Percentiles rank a stretch among this genome's conserved stretches.
These are phyloP conservation scores for Pleurotus platypus DNA, from an alignment of 768 basidiomycete species.

Conservation along the genomic window DNA sequence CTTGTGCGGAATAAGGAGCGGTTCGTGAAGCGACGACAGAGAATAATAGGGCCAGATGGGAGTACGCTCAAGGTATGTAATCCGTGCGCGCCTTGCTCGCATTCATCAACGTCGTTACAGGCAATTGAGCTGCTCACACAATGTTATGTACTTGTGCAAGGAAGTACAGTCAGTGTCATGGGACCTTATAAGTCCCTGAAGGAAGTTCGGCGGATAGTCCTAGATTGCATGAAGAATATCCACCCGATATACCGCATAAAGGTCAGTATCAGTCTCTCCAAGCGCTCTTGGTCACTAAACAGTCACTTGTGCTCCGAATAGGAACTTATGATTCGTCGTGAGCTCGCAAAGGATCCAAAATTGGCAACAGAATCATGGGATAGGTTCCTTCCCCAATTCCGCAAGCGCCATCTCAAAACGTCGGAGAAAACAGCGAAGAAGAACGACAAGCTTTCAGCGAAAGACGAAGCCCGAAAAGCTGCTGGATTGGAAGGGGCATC, in stretches of 20 bases:
- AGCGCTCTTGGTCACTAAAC: conserved; percentile 5
- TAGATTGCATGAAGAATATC: conserved; percentile 99
- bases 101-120: conserved; percentile 32
- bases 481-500: conserved; percentile 58
- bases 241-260: conserved; percentile 99
- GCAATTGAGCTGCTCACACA: conserved; percentile 95
- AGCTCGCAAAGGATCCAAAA: conserved; percentile 97
- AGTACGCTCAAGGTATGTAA: conserved; percentile 87
- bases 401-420: conserved; percentile 87
- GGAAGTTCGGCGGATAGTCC: conserved; percentile 92
- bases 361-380: conserved; percentile 95
- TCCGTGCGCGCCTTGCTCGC: too few species aligned
- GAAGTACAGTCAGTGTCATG: conserved; percentile 97
- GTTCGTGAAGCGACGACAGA: conserved; percentile 92
- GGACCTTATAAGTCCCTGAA: conserved; percentile 93
- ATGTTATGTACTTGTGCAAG: conserved; percentile 97
- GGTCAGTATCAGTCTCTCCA: conserved; percentile 31
- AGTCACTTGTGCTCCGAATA: conserved; percentile 22
- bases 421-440: conserved; percentile 93
- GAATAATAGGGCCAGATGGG: conserved; percentile 96
- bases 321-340: conserved; percentile 98
- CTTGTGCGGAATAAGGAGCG: conserved; percentile 93
- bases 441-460: conserved; percentile 64
- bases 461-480: conserved; percentile 59
- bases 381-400: conserved; percentile 94